phyloP scores from a whole-genome alignment of 1,139 yeast species.

The Groenewaldozyma sp. region DNA sequence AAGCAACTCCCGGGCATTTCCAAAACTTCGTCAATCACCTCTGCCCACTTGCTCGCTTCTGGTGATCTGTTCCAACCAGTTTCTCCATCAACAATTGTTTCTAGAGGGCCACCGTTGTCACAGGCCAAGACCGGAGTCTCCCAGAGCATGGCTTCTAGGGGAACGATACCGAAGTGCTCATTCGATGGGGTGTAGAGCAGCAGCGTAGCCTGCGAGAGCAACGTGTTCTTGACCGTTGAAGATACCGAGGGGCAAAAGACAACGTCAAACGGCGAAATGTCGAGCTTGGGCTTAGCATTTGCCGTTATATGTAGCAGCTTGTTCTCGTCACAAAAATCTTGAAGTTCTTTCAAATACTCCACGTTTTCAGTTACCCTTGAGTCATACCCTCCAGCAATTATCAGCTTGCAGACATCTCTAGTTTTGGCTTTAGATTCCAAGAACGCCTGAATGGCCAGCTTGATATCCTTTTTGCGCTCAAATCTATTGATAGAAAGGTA shows the following conservation, averaged over 20 bases:
- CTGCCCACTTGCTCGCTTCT: slow-evolving; percentile 53
- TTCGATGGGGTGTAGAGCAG: slow-evolving; percentile 80
- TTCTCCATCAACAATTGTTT: slow-evolving; percentile 54
- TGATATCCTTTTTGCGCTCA: slow-evolving; percentile 77
- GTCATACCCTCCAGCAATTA: slow-evolving; percentile 93
- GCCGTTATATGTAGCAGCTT: neutral
- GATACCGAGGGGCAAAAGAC: slow-evolving; percentile 76
- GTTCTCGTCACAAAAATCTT: slow-evolving; percentile 35
- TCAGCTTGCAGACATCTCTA: slow-evolving; percentile 31
- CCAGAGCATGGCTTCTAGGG: slow-evolving; percentile 84
- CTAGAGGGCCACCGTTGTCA: slow-evolving; percentile 88
- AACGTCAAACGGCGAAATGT: slow-evolving; percentile 33
- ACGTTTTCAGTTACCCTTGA: slow-evolving; percentile 66
- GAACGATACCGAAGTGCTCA: slow-evolving; percentile 97
- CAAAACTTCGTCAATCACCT: slow-evolving; percentile 40
- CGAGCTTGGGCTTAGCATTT: neutral
- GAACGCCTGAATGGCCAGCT: slow-evolving; percentile 63
- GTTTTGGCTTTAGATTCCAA: slow-evolving; percentile 21
- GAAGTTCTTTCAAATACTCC: slow-evolving; percentile 55
- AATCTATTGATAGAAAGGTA: slow-evolving; percentile 79
- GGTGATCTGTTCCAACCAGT: slow-evolving; percentile 73
- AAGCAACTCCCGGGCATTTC: slow-evolving; percentile 26
- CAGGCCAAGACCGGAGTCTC: slow-evolving; percentile 81
- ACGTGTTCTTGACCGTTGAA: slow-evolving; percentile 52
- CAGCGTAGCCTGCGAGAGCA: slow-evolving; percentile 49